Evolutionary conservation across 2,329 filamentous ascomycete genomes (phyloP), one percentile per base, ranked within the genome.

Genomic region (Sporothrix brasiliensis): DNA sequence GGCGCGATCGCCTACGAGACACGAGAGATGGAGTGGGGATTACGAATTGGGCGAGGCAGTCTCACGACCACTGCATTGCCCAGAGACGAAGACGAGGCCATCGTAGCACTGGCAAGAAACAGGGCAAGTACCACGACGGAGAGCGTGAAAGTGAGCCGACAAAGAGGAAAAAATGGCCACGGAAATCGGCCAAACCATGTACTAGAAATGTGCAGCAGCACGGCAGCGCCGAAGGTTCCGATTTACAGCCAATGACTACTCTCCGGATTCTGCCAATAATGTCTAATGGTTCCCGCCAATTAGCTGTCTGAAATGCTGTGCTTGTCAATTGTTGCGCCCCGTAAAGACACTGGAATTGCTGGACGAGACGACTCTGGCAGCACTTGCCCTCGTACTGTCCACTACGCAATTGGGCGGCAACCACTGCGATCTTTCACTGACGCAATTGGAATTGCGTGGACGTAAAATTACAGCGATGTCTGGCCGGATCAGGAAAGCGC

Each of bases 221-320:
- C 61, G 61, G 44, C 61, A 34, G 61, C 44, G 41, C 61, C 61
- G 61, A 65, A 50, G 50, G 44, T 65, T 44, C 61, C 61, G 61
- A n/a, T 65, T 50, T 30, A 9, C 61, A 47, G 58, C 58, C 39
- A 27, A 27, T 27, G 7, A 14, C 16, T 49, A 19, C 34, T 7
- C 7, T 34, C 34, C 9, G 34, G 34, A 11, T 58, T n/a, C 27
- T 58, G 14, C 54, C 16, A 58, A n/a, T 61, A 58, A n/a, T 61
- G 54, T 24, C 24, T 24, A 58, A n/a, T 61, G 54, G 34, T 49
- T 49, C 3, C 61, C 44, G 58, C 39, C 58, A 27, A 47, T 16
- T 7, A 19, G 2, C 2, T n/a, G 61, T 65, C 44, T 44, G 44
- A 34, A 6, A n/a, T 50, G 14, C 34, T 30, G 21, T 34, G 16